Evolutionary conservation across 306 rosid genomes (phyloP).

Genomic region (Hylodesmum podocarpum): DNA sequence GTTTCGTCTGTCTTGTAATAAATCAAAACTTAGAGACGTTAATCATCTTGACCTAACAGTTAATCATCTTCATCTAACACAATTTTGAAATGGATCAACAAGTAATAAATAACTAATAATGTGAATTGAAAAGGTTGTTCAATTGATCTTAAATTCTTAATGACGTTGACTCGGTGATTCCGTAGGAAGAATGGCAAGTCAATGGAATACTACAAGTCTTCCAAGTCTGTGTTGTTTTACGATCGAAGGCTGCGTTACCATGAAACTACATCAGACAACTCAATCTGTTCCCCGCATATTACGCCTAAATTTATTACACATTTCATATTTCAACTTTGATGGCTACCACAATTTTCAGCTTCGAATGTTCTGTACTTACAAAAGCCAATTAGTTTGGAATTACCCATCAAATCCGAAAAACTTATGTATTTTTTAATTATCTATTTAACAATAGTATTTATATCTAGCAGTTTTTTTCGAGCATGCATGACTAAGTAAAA

Average conservation of each 20-base stretch:
- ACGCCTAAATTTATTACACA: background rate
- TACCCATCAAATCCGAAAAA: background rate
- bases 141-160: background rate
- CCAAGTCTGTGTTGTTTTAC: background rate
- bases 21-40: too few relatives aligned
- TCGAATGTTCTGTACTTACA: background rate
- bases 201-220: background rate
- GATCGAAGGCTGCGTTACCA: background rate
- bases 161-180: background rate
- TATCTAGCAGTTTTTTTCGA: too few relatives aligned
- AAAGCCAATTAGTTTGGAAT: background rate
- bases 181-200: background rate
- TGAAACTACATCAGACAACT: background rate
- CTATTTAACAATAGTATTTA: background rate
- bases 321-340: constrained; percentile 15
- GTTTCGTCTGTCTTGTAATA: too few relatives aligned
- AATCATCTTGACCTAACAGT: too few relatives aligned
- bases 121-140: too few relatives aligned
- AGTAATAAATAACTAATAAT: too few relatives aligned
- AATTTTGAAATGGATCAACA: too few relatives aligned
- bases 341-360: background rate
- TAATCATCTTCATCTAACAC: too few relatives aligned
- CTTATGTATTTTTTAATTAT: background rate
- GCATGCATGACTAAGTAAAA: too few relatives aligned
- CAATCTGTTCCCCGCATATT: background rate